Evolutionary conservation across 2,329 filamentous ascomycete genomes (phyloP).

Genomic region (Aspergillus novofumigatus): DNA sequence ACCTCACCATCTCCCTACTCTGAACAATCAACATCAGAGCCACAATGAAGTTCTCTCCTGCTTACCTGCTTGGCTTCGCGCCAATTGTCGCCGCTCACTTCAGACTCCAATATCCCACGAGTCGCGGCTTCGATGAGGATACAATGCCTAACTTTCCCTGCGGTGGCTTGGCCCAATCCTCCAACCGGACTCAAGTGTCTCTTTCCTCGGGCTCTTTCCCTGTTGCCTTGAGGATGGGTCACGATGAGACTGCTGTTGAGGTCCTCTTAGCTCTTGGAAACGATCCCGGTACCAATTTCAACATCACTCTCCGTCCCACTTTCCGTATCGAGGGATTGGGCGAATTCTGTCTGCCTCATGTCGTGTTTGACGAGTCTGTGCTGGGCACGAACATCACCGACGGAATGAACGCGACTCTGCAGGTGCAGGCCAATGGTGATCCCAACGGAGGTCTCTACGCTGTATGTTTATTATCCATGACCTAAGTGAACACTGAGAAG

Average conservation of each 20-base stretch:
- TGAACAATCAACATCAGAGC: not conserved
- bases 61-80: slow-evolving; percentile 38
- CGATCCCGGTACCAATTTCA: slow-evolving; percentile 59
- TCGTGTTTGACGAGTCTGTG: slow-evolving; percentile 37
- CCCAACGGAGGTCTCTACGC: slow-evolving; percentile 63
- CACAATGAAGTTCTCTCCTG: slow-evolving; percentile 31
- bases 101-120: slow-evolving; percentile 49
- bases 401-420: slow-evolving; percentile 62
- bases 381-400: slow-evolving; percentile 49
- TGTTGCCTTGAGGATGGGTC: slow-evolving; percentile 50
- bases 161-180: slow-evolving; percentile 46
- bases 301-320: slow-evolving; percentile 61
- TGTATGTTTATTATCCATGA: slow-evolving; percentile 34
- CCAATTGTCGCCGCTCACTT: slow-evolving; percentile 53
- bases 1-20: not conserved
- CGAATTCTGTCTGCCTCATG: slow-evolving; percentile 60
- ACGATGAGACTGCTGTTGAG: slow-evolving; percentile 50
- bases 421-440: slow-evolving; percentile 63
- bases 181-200: slow-evolving; percentile 47
- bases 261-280: slow-evolving; percentile 52
- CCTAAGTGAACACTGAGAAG: not conserved
- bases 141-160: slow-evolving; percentile 47
- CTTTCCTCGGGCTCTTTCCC: slow-evolving; percentile 47
- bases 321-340: slow-evolving; percentile 59
- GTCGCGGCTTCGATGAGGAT: slow-evolving; percentile 48